These are phyloP conservation scores for Backusella westeae DNA, from an alignment of 192 early-diverging fungal species.

Conservation along the genomic window DNA sequence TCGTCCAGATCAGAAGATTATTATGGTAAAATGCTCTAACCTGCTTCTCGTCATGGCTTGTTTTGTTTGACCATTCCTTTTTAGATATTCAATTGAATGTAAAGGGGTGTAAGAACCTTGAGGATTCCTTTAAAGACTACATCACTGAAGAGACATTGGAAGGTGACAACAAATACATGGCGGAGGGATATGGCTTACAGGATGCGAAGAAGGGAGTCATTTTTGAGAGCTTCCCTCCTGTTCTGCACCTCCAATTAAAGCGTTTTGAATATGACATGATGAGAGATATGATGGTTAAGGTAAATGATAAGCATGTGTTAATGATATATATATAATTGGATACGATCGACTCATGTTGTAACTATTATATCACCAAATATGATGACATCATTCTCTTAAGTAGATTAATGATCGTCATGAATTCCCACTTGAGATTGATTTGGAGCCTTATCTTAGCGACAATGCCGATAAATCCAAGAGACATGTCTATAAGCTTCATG, in stretches of 20 bases:
- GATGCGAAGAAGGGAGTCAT: constrained; percentile 96
- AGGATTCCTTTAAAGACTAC: constrained; percentile 91
- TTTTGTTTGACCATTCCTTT: background rate
- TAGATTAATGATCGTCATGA: constrained; percentile 96
- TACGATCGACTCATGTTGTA: background rate
- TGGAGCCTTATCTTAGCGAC: constrained; percentile 74
- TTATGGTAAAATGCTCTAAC: constrained; percentile 58
- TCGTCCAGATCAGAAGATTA: constrained; percentile 93
- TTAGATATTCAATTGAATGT: constrained; percentile 97
- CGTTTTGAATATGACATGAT: constrained; percentile 97
- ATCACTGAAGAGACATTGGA: constrained; percentile 88
- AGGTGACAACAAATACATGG: constrained; percentile 94
- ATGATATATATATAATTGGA: background rate
- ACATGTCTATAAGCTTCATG: constrained; percentile 84
- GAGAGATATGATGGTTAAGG: constrained; percentile 87
- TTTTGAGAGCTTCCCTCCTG: constrained; percentile 89
- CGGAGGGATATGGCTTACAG: constrained; percentile 93
- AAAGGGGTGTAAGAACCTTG: constrained; percentile 84
- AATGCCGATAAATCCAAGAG: constrained; percentile 61
- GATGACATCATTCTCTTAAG: background rate
- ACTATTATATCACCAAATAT: background rate
- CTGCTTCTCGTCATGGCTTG: background rate
- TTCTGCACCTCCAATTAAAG: constrained; percentile 95
- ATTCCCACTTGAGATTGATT: constrained; percentile 84
- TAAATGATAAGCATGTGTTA: constrained; percentile 15